Conservation (phyloP, 2,329 filamentous ascomycete genomes). For the Nemania serpens region DNA sequence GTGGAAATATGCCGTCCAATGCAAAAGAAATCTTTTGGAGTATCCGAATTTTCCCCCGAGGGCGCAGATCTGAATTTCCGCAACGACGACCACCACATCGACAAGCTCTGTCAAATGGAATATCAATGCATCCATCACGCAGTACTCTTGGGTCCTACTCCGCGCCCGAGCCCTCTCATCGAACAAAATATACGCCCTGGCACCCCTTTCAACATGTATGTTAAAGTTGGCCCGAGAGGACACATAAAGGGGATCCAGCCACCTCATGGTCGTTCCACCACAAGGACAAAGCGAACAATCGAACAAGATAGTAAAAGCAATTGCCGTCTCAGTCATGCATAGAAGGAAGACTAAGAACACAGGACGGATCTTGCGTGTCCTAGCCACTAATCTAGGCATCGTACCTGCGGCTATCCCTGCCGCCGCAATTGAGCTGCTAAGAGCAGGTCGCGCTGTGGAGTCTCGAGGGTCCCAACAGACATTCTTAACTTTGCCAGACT, state of each 20-base stretch:
- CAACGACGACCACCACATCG: slow-evolving; percentile 11
- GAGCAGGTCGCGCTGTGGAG: slow-evolving; percentile 29
- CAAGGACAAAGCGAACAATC: slow-evolving; percentile 43
- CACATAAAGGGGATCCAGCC: slow-evolving; percentile 39
- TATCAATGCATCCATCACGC: slow-evolving; percentile 35
- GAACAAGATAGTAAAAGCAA: slow-evolving; percentile 49
- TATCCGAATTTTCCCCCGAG: slow-evolving; percentile 40
- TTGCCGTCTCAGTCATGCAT: slow-evolving; percentile 58
- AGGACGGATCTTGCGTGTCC: slow-evolving; percentile 34
- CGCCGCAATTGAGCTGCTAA: slow-evolving; percentile 32
- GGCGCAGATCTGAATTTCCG: slow-evolving; percentile 36
- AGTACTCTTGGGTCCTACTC: slow-evolving; percentile 30
- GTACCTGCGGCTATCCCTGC: slow-evolving; percentile 29
- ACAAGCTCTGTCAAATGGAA: slow-evolving; percentile 26
- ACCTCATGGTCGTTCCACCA: slow-evolving; percentile 42
- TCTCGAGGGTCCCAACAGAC: slow-evolving; percentile 30
- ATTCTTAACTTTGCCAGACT: slow-evolving; percentile 33
- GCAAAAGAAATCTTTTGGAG: slow-evolving; percentile 44
- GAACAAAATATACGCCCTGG: slow-evolving; percentile 42
- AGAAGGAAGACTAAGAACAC: slow-evolving; percentile 54
- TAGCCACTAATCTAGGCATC: slow-evolving; percentile 33
- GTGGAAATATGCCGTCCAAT: slow-evolving; percentile 34
- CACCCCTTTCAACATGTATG: slow-evolving; percentile 36
- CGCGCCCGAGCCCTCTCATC: slow-evolving; percentile 32
- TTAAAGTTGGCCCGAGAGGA: slow-evolving; percentile 37